Evolutionary conservation across 371 early-diverging fungal genomes (phyloP).

Genomic region (Circinella minor): DNA sequence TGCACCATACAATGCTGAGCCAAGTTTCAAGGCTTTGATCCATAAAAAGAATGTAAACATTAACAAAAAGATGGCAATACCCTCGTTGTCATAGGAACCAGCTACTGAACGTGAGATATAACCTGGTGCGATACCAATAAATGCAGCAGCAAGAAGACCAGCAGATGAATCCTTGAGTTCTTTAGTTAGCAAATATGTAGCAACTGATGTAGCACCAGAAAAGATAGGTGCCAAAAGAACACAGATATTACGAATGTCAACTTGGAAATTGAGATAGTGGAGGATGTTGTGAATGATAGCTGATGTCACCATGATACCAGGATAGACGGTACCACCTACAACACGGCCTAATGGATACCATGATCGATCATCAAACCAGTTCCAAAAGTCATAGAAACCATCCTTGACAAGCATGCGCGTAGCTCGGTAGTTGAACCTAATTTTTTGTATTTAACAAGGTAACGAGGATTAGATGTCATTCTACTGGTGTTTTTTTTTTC

Average conservation of each 20-base stretch:
- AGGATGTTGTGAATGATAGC: conserved; percentile 94
- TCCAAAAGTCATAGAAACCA: conserved; percentile 97
- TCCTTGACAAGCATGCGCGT: conserved; percentile 94
- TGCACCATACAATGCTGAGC: conserved; percentile 88
- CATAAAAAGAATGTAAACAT: conserved; percentile 97
- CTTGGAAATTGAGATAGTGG: conserved; percentile 87
- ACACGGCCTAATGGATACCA: conserved; percentile 99
- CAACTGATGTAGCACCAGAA: conserved; percentile 91
- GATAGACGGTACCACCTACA: conserved; percentile 98
- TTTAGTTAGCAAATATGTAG: conserved; percentile 90
- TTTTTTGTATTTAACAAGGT: conserved; percentile 1
- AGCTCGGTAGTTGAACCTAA: conserved; percentile 97
- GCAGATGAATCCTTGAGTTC: conserved; percentile 92
- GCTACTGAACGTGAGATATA: conserved; percentile 99
- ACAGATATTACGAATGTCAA: conserved; percentile 98
- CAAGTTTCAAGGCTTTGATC: conserved; percentile 94
- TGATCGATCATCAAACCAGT: conserved; percentile 98
- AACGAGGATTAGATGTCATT: background rate
- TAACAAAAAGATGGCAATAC: conserved; percentile 97
- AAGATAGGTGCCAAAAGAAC: conserved; percentile 97
- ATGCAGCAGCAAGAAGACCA: conserved; percentile 94
- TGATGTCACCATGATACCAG: conserved; percentile 98
- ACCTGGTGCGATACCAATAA: conserved; percentile 98
- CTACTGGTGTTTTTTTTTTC: no score
- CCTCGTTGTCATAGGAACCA: conserved; percentile 99